Evolutionary conservation across 352 stramenopile species (phyloP), one percentile per base, ranked within the genome.

Genomic region (Phytophthora fragariae): DNA sequence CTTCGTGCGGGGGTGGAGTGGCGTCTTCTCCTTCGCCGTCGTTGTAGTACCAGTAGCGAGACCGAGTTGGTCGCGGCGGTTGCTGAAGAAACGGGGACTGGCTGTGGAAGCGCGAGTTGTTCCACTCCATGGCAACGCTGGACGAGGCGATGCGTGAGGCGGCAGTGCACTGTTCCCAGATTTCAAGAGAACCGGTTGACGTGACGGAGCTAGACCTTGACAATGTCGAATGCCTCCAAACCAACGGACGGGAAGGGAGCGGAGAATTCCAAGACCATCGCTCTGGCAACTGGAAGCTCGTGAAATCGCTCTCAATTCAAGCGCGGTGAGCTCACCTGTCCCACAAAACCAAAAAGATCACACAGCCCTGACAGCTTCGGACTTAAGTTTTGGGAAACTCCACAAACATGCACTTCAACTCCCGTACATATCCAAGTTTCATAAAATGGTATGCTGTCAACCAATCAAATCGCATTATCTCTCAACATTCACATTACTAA

Each of bases 221-320:
- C 57, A 62, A 33, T 37, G 35, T 24, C 10, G 35, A 66, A 53
- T 75, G 57, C 41, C 55, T 24, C 55, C 21, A 53, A 70, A 55
- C 52, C 46, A 59, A 52, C 14, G 37, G 27, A 65, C 49, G 65
- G 57, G 60, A 73, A 61, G 61, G 53, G 74, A 54, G 58, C 12
- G 4, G 70, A 66, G 57, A 71, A 72, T 71, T 70, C 62, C 49
- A 24, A 19, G 59, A 68, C 66, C 66, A 63, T 62, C 56, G 56
- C 65, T 60, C 29, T 27, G 19, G 15, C 37, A 46, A 46, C 37
- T 12, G 37, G 37, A n/a, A 46, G 17, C 14, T 27, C 54, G 73
- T 71, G 74, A 81, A 75, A 82, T 76, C 44, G 62, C 75, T 77
- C 58, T 54, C 49, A 79, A 82, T 81, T 72, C 74, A 76, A 50